Conservation (phyloP, 2,329 filamentous ascomycete species). For the Phoma sp. region DNA sequence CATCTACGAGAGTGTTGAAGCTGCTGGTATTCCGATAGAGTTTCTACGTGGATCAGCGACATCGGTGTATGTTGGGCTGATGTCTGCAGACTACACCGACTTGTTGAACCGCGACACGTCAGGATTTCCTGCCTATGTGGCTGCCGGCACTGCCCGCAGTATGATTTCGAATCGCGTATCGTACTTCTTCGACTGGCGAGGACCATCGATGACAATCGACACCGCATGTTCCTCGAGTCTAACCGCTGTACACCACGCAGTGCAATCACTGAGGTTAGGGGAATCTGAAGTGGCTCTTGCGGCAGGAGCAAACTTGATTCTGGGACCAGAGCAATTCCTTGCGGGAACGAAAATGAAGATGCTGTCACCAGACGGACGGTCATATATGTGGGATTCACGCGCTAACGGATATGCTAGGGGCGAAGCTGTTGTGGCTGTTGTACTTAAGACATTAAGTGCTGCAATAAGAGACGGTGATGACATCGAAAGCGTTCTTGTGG, state of each 20-base stretch:
- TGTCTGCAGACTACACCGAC: slow-evolving; percentile 21
- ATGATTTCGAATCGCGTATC: slow-evolving; percentile 49
- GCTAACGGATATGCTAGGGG: slow-evolving; percentile 62
- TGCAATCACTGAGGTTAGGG: slow-evolving; percentile 18
- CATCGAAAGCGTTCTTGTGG: slow-evolving; percentile 52
- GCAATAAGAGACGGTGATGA: slow-evolving; percentile 58
- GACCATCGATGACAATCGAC: slow-evolving; percentile 49
- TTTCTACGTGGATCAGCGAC: slow-evolving; percentile 18
- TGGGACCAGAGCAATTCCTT: slow-evolving; percentile 29
- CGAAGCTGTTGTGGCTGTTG: slow-evolving; percentile 60
- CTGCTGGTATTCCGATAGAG: slow-evolving; percentile 16
- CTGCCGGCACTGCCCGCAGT: slow-evolving; percentile 27
- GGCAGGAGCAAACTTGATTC: slow-evolving; percentile 19
- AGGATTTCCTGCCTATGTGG: slow-evolving; percentile 21
- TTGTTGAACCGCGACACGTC: slow-evolving; percentile 10
- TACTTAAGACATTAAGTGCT: slow-evolving; percentile 59
- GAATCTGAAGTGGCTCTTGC: slow-evolving; percentile 27
- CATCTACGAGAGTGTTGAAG: slow-evolving; percentile 29
- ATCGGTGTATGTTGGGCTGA: slow-evolving; percentile 19
- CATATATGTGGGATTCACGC: slow-evolving; percentile 42
- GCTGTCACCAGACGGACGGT: slow-evolving; percentile 39
- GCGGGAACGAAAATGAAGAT: slow-evolving; percentile 38
- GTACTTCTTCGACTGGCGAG: slow-evolving; percentile 48
- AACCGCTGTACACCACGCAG: slow-evolving; percentile 37
- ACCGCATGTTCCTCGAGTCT: slow-evolving; percentile 50